Base-by-base conservation (phyloP, 2,329 filamentous ascomycete species). In the Cordyceps militaris region DNA sequence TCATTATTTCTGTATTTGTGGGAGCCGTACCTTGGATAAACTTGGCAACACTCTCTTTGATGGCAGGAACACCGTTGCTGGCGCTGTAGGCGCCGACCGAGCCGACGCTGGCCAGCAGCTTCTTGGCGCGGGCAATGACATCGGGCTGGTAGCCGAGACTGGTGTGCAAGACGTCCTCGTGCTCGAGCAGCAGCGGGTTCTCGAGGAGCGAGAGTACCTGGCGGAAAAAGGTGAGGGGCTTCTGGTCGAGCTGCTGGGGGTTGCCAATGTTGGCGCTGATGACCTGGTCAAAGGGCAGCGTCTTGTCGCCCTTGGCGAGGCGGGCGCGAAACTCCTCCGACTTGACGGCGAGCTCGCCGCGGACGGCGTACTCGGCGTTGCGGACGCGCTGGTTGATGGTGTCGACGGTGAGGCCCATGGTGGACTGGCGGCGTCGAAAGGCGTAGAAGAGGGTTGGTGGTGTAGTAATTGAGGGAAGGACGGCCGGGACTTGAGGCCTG, bases 231-330 rank as follows among this genome's bases (percentile, higher is more conserved):
- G 94, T 99, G 68, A 99, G 93, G 68, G 94, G 94, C 80, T 97
- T 95, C 81, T 99, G 94, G 76, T 97, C 94, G 62, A 99, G 85
- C 76, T 99, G 94, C 76, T 99, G 94, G 4, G 94, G 94, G 79
- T 99, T 99, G 70, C 94, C 94, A 69, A 99, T 99, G 77, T 99
- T 99, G 75, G 94, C 94, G 62, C 89, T 92, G 76, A 99, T 93
- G 73, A 99, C 87, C 60, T 91, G 82, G 66, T 89, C 80, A 74
- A 99, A 99, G 50, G 94, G 93, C 52, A 97, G 80, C 68, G 72
- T 71, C 47, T 60, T 72, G 64, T 72, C 79, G 66, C 81, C 83
- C 62, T 83, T 81, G 63, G 78, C 76, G 60, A 97, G 79, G 67
- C 82, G 80, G 56, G 87, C 86, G 60, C 93, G 87, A 77, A 93